Evolutionary conservation across 805 yeast genomes (phyloP), one percentile per base, ranked within the genome.

Genomic region (Zygosaccharomyces bisporus): DNA sequence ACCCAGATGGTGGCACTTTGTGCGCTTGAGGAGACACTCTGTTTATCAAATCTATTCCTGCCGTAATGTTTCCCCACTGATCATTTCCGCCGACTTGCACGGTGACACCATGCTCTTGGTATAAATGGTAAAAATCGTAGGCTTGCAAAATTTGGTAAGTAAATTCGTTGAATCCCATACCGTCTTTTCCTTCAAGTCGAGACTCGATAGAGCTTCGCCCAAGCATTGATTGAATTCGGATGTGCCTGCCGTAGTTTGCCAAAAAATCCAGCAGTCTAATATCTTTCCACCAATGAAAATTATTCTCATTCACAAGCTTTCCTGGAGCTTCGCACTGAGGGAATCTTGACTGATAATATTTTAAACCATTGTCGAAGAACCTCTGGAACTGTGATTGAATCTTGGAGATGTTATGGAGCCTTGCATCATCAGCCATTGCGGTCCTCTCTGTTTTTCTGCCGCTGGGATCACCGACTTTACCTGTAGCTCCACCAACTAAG

Each of bases 61-160:
- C 97, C 1, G 95, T 87, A 47, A 93, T 93, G 57, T 93, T 93
- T 1, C 99, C 99, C 89, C 96, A 93, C 66, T 93, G 99, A 62
- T 93, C 99, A 60, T 86, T 89, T 4, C 99, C 99, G 18, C 99
- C 99, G 27, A 86, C 81, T 68, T 93, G 98, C 10, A 89, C 66
- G 34, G 73, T 71, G 34, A 90, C 90, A 3, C 70, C 64, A 29
- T 77, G 66, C 12, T 75, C 61, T 30, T 73, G 74, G 68, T 79
- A 80, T 46, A 93, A 67, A 59, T 90, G 88, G 74, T 83, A 88
- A 60, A 88, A 93, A 61, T 93, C 99, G 62, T 79, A 93, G 0
- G 96, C 98, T 64, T 93, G 99, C 44, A 93, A 68, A 14, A 91
- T 70, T 60, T 93, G 99, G 63, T 93, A 93, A 1, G 95, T 77